Evolutionary conservation across 106 monocot species (phyloP).

Genomic region (Phalaenopsis aphrodite): DNA sequence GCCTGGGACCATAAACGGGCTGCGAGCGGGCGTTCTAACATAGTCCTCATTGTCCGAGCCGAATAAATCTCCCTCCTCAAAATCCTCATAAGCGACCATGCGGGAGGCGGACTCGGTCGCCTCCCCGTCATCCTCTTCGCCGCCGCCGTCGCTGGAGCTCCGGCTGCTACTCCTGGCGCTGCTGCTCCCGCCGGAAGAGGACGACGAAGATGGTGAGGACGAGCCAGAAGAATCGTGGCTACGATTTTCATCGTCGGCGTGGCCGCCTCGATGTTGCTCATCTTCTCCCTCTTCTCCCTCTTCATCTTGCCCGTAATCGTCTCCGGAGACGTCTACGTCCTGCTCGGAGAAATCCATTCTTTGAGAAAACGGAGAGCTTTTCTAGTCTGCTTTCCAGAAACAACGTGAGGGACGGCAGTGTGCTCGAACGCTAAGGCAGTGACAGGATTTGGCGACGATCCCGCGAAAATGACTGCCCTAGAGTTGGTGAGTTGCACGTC

Average conservation of each 20-base stretch:
- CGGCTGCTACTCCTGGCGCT: slow-evolving; percentile 29
- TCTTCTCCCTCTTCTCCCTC: slow-evolving; percentile 17
- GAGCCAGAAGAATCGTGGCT: slow-evolving; percentile 49
- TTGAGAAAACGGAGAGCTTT: background rate
- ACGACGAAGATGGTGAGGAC: slow-evolving; percentile 49
- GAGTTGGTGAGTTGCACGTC: no score
- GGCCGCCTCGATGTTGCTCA: slow-evolving; percentile 13
- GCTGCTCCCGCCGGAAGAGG: slow-evolving; percentile 27
- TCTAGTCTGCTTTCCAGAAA: background rate
- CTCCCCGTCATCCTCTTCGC: slow-evolving; percentile 33
- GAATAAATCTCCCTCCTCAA: slow-evolving; percentile 65
- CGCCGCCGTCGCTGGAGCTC: slow-evolving; percentile 9
- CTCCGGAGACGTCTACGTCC: slow-evolving; percentile 67
- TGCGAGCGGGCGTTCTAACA: slow-evolving; percentile 47
- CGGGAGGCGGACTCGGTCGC: slow-evolving; percentile 16
- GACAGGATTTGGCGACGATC: background rate
- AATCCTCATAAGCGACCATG: slow-evolving; percentile 21
- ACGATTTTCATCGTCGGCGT: slow-evolving; percentile 28
- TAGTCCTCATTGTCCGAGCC: slow-evolving; percentile 89
- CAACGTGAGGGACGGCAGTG: background rate
- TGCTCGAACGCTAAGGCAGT: background rate
- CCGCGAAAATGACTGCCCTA: no score
- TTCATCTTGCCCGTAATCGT: slow-evolving; percentile 31
- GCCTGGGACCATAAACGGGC: slow-evolving; percentile 67
- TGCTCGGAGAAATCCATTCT: slow-evolving; percentile 74